These are phyloP conservation scores for Solanum chiquidenum DNA, from an alignment of 257 asterid species.

Conservation along the genomic window DNA sequence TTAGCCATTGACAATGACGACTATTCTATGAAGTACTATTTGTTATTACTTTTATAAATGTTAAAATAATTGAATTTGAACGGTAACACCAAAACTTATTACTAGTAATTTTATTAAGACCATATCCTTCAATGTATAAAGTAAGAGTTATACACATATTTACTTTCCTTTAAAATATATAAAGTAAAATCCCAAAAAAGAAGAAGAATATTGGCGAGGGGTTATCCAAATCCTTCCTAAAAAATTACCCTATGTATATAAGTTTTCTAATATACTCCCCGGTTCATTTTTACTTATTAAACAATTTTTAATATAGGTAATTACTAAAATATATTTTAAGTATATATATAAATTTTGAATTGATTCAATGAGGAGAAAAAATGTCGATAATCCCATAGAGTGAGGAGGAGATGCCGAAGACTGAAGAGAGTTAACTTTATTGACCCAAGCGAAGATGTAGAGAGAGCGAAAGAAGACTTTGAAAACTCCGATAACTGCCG, in stretches of 20 bases:
- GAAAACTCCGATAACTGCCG: constrained; percentile 37
- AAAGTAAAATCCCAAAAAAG: background rate
- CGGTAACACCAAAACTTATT: background rate
- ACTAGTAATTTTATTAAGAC: background rate
- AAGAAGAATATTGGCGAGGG: background rate
- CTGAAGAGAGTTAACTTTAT: background rate
- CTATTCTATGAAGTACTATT: background rate
- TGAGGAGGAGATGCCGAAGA: background rate
- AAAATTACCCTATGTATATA: too few relatives aligned
- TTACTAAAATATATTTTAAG: too few relatives aligned
- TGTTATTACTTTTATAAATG: background rate
- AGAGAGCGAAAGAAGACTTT: constrained; percentile 3
- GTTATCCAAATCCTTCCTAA: too few relatives aligned
- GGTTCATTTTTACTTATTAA: too few relatives aligned
- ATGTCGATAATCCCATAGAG: constrained; percentile 17
- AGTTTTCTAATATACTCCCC: too few relatives aligned
- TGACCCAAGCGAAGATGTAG: constrained; percentile 1
- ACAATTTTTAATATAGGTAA: too few relatives aligned
- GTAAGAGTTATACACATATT: too few relatives aligned
- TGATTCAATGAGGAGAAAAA: background rate
- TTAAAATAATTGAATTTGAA: background rate
- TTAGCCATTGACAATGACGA: background rate
- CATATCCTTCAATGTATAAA: background rate
- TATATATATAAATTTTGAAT: too few relatives aligned
- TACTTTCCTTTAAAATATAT: background rate